phyloP scores from a whole-genome alignment of 371 early-diverging fungal genomes.

The Polyrhizophydium stewartii region DNA sequence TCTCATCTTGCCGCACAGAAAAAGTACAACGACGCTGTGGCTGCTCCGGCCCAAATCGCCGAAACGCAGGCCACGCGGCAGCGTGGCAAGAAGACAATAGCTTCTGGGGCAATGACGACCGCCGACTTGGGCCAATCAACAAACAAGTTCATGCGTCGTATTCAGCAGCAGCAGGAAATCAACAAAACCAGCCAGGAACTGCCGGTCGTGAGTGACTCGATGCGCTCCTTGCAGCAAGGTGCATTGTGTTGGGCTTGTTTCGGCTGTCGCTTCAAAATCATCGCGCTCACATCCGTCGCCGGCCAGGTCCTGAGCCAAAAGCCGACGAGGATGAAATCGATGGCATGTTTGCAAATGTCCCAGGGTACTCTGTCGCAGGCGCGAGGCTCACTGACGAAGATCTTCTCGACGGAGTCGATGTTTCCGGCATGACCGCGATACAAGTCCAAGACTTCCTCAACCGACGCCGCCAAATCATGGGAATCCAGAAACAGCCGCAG shows the following conservation, averaged over 20 bases:
- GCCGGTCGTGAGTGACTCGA: no score
- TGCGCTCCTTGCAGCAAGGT: no score
- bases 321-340: background rate
- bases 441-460: background rate
- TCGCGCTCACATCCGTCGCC: no score
- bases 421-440: background rate
- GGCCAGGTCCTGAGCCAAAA: no score
- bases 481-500: background rate
- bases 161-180: background rate
- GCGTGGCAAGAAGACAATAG: background rate
- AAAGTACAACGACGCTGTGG: no score
- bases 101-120: background rate
- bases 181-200: no score
- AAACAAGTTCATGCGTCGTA: background rate
- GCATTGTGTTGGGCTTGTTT: no score
- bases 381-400: background rate
- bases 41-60: no score
- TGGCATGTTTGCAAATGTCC: background rate
- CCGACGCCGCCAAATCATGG: background rate
- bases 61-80: no score
- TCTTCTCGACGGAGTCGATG: background rate
- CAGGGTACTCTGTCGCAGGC: background rate
- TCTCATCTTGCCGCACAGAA: background rate
- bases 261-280: no score
- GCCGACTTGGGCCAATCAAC: background rate